Evolutionary conservation across 495 filamentous ascomycete species (phyloP).

Genomic region (Neurospora sp.): DNA sequence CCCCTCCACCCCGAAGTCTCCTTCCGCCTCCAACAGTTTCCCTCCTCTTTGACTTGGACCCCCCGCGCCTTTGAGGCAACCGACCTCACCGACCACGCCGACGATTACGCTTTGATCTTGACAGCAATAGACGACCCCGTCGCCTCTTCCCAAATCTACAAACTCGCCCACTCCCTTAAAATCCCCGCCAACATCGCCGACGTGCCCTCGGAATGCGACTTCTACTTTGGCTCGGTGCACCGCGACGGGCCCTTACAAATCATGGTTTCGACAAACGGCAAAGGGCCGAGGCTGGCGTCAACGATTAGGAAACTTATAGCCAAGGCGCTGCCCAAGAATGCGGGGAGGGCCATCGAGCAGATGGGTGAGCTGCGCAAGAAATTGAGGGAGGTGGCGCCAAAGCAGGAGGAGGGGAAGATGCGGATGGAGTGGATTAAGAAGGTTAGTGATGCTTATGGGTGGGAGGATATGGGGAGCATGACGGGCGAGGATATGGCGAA

Average conservation of each 20-base stretch:
- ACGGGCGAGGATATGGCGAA: constrained; percentile 73
- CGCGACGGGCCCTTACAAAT: constrained; percentile 91
- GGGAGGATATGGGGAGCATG: constrained; percentile 81
- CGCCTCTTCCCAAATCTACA: constrained; percentile 79
- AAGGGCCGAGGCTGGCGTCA: constrained; percentile 84
- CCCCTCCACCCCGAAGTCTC: constrained; percentile 77
- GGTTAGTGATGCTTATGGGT: constrained; percentile 77
- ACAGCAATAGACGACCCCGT: constrained; percentile 87
- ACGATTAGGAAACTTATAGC: constrained; percentile 80
- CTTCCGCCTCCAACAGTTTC: constrained; percentile 53
- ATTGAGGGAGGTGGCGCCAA: constrained; percentile 66
- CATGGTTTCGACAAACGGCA: constrained; percentile 97
- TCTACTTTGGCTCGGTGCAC: constrained; percentile 94
- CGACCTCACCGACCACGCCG: constrained; percentile 57
- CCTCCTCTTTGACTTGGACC: constrained; percentile 60
- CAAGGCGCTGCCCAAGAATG: constrained; percentile 57
- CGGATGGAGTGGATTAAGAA: constrained; percentile 94
- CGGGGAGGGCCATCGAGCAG: constrained; percentile 72
- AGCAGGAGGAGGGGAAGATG: constrained; percentile 63
- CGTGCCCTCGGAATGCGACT: constrained; percentile 93
- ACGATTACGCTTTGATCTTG: constrained; percentile 63
- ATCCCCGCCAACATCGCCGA: constrained; percentile 95
- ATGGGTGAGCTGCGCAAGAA: constrained; percentile 69
- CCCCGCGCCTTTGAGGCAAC: constrained; percentile 71
- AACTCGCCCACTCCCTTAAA: constrained; percentile 71